Evolutionary conservation across 2,329 filamentous ascomycete genomes (phyloP).

Genomic region (Nemania serpens): DNA sequence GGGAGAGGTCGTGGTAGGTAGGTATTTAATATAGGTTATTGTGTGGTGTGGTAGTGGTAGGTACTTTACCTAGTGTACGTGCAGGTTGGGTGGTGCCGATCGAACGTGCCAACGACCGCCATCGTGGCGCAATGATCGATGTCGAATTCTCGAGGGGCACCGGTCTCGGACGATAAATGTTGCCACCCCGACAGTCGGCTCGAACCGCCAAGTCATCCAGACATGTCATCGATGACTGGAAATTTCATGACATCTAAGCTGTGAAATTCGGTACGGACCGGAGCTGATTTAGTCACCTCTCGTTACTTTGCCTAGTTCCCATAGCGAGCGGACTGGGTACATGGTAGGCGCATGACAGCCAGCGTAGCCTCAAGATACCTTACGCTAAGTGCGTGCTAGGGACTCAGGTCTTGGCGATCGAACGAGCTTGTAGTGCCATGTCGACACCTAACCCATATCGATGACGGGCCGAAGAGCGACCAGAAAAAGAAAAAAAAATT

Average conservation of each 20-base stretch:
- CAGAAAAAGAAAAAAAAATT: background rate
- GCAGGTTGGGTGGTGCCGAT: no score
- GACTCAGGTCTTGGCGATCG: slow-evolving; percentile 26
- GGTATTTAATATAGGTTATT: background rate
- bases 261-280: slow-evolving; percentile 10
- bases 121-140: slow-evolving; percentile 20
- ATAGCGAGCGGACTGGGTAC: no score
- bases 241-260: slow-evolving; percentile 5
- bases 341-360: no score
- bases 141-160: slow-evolving; percentile 13
- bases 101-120: background rate
- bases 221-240: no score
- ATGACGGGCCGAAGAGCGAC: slow-evolving; percentile 8
- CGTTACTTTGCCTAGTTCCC: slow-evolving; percentile 1
- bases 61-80: no score
- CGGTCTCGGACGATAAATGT: slow-evolving; percentile 23
- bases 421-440: slow-evolving; percentile 26
- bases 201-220: slow-evolving; percentile 12
- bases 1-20: slow-evolving; percentile 11
- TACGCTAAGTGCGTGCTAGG: slow-evolving; percentile 16
- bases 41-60: no score
- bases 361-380: background rate
- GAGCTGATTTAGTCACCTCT: slow-evolving; percentile 14
- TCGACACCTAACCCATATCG: slow-evolving; percentile 6
- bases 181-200: slow-evolving; percentile 26